These are phyloP conservation scores for Arthroderma uncinatum DNA, from an alignment of 2,329 filamentous ascomycete species.

Conservation along the genomic window DNA sequence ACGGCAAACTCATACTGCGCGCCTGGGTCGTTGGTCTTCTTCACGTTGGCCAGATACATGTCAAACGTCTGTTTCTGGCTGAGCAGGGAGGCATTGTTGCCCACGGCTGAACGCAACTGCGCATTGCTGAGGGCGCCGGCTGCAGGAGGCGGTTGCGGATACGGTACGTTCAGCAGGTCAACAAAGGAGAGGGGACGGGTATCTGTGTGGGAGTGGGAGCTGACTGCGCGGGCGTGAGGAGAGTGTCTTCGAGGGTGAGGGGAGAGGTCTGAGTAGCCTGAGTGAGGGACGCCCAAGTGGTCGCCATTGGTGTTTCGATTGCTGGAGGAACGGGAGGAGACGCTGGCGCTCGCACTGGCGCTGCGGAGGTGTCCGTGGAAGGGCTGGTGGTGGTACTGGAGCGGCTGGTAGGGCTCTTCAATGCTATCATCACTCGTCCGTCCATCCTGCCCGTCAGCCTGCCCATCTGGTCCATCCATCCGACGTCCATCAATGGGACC, in stretches of 20 bases:
- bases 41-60: constrained; percentile 94
- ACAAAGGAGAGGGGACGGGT: constrained; percentile 49
- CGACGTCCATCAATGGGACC: not conserved
- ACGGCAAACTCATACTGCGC: constrained; percentile 95
- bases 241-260: constrained; percentile 46
- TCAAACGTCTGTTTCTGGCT: constrained; percentile 89
- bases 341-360: constrained; percentile 20
- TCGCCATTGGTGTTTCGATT: constrained; percentile 29
- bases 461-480: not conserved
- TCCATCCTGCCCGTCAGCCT: constrained; percentile 12
- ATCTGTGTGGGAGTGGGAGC: constrained; percentile 40
- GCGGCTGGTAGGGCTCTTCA: constrained; percentile 32
- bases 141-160: constrained; percentile 65
- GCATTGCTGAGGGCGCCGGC: constrained; percentile 63
- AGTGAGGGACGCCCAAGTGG: constrained; percentile 45
- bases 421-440: not conserved
- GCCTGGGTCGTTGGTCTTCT: constrained; percentile 83
- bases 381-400: constrained; percentile 43
- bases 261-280: constrained; percentile 64
- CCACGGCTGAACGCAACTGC: constrained; percentile 64
- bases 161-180: constrained; percentile 56
- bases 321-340: constrained; percentile 21
- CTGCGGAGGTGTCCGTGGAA: constrained; percentile 29
- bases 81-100: constrained; percentile 80
- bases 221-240: constrained; percentile 40